A percentile compares a stretch with the other conserved stretches of the same genome.
Evolutionary conservation across 371 early-diverging fungal genomes (phyloP).

Genomic region (Gilbertella persicaria): DNA sequence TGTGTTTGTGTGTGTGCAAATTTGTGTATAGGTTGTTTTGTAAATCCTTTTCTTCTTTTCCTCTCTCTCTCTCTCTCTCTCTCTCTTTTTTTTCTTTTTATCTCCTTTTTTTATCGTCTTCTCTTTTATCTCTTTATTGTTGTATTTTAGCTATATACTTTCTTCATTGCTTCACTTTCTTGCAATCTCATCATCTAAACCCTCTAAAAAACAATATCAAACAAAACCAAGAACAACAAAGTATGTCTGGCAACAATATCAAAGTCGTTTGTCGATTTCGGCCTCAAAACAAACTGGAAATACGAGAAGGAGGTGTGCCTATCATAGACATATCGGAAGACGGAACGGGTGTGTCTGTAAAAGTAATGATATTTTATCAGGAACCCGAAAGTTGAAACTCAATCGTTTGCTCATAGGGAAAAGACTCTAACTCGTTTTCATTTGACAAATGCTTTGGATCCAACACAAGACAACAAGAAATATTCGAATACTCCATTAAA

Average conservation of each 20-base stretch:
- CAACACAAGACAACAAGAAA: constrained; percentile 75
- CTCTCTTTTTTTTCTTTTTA: constrained; percentile 1
- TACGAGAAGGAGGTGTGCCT: constrained; percentile 84
- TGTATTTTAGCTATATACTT: no score
- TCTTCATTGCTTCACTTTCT: no score
- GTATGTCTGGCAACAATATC: constrained; percentile 82
- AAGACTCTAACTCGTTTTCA: constrained; percentile 79
- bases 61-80: constrained; percentile 14
- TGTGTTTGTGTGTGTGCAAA: constrained; percentile 2
- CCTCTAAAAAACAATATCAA: no score
- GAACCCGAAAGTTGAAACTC: constrained; percentile 85
- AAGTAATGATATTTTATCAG: constrained; percentile 58
- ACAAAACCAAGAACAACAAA: no score
- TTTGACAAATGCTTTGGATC: constrained; percentile 92
- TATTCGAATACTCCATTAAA: constrained; percentile 89
- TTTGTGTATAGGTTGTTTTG: neutral
- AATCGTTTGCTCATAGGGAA: constrained; percentile 79
- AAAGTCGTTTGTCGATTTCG: constrained; percentile 97
- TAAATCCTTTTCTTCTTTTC: neutral
- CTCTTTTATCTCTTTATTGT: no score
- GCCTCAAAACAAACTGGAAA: constrained; percentile 93
- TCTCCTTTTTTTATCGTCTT: neutral
- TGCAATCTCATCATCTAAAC: no score
- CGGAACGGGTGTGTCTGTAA: constrained; percentile 74
- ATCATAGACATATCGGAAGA: constrained; percentile 85